A percentile compares a stretch with the other conserved stretches of the same genome.
Conservation (phyloP, 202 grass and related monocot genomes). For the Brachypodium distachyon region DNA sequence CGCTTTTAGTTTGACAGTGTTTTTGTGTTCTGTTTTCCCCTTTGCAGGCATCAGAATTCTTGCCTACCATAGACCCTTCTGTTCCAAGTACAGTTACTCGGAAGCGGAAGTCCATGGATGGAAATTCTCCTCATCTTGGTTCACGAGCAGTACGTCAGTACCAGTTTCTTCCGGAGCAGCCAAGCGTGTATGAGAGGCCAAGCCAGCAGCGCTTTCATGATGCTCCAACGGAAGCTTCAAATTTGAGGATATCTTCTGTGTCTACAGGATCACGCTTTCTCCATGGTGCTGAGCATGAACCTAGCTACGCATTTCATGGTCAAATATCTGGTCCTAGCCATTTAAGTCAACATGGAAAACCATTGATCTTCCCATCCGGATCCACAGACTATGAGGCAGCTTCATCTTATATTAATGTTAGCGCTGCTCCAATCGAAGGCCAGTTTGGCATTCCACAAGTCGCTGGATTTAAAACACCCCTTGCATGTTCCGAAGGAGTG, state of each 20-base stretch:
- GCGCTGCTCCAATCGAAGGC: conserved; percentile 32
- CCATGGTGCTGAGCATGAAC: conserved; percentile 45
- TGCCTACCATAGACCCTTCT: conserved; percentile 48
- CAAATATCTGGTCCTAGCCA: conserved; percentile 54
- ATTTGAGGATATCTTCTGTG: conserved; percentile 39
- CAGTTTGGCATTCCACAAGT: conserved; percentile 45
- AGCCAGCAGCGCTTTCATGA: conserved; percentile 44
- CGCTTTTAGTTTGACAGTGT: neutral
- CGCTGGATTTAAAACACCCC: conserved; percentile 40
- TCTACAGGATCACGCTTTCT: conserved; percentile 39
- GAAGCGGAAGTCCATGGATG: conserved; percentile 47
- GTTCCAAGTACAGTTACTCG: conserved; percentile 42
- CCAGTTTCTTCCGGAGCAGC: conserved; percentile 79
- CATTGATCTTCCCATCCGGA: conserved; percentile 23
- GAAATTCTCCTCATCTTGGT: conserved; percentile 45
- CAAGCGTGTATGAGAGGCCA: conserved; percentile 58
- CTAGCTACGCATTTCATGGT: conserved; percentile 53
- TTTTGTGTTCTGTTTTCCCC: neutral
- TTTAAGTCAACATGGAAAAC: conserved; percentile 46
- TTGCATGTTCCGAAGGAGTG: conserved; percentile 42
- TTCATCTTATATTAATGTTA: conserved; percentile 36
- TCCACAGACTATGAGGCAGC: conserved; percentile 42
- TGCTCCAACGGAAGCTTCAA: conserved; percentile 43
- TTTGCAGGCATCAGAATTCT: conserved; percentile 61
- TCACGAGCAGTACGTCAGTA: conserved; percentile 62